A percentile compares a stretch with the other conserved stretches of the same genome.
These are phyloP conservation scores for Trypanosoma platydactyli DNA, from an alignment of 208 protist species.

Conservation along the genomic window DNA sequence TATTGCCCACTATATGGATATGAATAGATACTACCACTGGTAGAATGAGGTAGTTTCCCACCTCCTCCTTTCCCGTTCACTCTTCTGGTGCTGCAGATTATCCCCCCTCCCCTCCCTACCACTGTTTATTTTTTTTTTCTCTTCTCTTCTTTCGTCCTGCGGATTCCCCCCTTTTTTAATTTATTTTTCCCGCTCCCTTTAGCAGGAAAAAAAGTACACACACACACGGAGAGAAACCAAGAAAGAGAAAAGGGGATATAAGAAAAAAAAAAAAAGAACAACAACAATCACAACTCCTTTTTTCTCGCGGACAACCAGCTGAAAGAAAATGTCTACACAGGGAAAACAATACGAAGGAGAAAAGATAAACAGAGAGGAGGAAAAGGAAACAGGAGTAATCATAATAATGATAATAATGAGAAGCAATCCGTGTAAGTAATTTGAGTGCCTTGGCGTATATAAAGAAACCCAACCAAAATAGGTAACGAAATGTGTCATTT, in stretches of 20 bases:
- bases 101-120: too few relatives aligned
- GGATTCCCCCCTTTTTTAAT: too few relatives aligned
- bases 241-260: slow-evolving; percentile 10
- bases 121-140: not conserved
- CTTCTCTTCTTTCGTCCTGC: slow-evolving; percentile 1
- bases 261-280: not conserved
- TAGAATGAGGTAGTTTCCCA: not conserved
- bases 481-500: too few relatives aligned
- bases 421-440: not conserved
- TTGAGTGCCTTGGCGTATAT: too few relatives aligned
- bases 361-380: slow-evolving; percentile 7
- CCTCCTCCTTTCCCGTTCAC: not conserved
- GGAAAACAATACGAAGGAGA: too few relatives aligned
- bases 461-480: too few relatives aligned
- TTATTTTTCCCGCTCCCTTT: not conserved
- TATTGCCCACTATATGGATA: too few relatives aligned
- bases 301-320: too few relatives aligned
- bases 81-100: not conserved
- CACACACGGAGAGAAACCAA: slow-evolving; percentile 1
- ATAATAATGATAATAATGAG: slow-evolving; percentile 24
- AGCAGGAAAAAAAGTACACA: not conserved
- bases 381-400: slow-evolving; percentile 11
- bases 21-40: too few relatives aligned
- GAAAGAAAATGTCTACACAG: too few relatives aligned
- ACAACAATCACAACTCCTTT: not conserved